Percentiles rank a stretch among this genome's conserved stretches.
These are phyloP conservation scores for Trichosporon sp. DNA, from an alignment of 1,284 basidiomycete species.

Conservation along the genomic window DNA sequence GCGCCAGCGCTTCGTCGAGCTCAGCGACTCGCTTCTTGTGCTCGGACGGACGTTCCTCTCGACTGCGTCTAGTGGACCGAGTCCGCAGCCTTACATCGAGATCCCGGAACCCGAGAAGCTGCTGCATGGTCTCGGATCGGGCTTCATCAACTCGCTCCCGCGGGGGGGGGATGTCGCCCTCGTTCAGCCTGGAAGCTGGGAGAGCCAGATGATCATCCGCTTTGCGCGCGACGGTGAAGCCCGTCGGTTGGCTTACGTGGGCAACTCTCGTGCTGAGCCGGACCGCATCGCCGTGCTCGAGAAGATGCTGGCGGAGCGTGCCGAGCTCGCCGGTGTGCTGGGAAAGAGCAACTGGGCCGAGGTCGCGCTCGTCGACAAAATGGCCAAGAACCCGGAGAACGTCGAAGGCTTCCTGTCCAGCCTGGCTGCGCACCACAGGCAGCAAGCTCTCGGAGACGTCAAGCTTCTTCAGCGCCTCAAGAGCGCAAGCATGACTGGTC, in stretches of 20 bases:
- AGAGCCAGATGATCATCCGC: slow-evolving; percentile 86
- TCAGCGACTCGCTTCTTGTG: slow-evolving; percentile 87
- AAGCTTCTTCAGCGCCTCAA: slow-evolving; percentile 66
- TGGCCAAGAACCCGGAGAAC: slow-evolving; percentile 88
- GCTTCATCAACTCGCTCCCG: slow-evolving; percentile 55
- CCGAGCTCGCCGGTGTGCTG: slow-evolving; percentile 71
- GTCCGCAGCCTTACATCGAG: slow-evolving; percentile 28
- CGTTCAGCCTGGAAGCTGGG: slow-evolving; percentile 74
- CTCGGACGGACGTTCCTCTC: slow-evolving; percentile 78
- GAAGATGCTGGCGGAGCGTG: slow-evolving; percentile 64
- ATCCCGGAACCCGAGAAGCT: slow-evolving; percentile 39
- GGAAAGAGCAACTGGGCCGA: slow-evolving; percentile 76
- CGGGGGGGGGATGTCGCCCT: slow-evolving; percentile 54
- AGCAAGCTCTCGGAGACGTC: slow-evolving; percentile 67
- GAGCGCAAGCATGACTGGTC: slow-evolving; percentile 57
- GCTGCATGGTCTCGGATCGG: slow-evolving; percentile 40
- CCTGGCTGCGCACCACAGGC: slow-evolving; percentile 67
- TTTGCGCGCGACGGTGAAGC: slow-evolving; percentile 77
- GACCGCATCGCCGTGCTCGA: slow-evolving; percentile 59
- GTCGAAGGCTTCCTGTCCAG: slow-evolving; percentile 76
- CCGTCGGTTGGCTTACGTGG: slow-evolving; percentile 68
- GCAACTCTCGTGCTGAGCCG: slow-evolving; percentile 56
- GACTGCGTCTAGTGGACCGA: slow-evolving; percentile 51
- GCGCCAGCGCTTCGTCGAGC: slow-evolving; percentile 73
- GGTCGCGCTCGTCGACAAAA: slow-evolving; percentile 82